These are phyloP conservation scores for Cenchrus purpureus DNA, from an alignment of 176 grass and related monocot species.

Conservation along the genomic window DNA sequence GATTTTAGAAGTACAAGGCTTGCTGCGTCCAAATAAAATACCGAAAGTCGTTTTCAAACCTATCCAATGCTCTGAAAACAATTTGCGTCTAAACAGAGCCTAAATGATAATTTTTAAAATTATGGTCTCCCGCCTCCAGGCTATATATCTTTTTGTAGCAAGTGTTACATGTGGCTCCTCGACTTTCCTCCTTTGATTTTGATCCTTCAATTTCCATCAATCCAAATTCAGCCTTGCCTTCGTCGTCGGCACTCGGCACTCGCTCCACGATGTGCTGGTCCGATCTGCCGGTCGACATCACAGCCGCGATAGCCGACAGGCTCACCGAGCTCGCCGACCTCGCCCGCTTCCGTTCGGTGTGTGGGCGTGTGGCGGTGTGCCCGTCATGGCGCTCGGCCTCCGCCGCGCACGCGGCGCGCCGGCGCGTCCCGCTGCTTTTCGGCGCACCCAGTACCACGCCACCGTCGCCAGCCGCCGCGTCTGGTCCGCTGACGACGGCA, in stretches of 20 bases:
- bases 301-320: background rate
- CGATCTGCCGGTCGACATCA: background rate
- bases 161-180: no score
- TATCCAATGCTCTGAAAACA: no score
- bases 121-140: no score
- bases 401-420: background rate
- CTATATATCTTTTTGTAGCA: no score
- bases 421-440: background rate
- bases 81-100: no score
- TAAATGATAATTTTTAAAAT: no score
- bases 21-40: no score
- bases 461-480: background rate
- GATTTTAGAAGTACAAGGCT: no score
- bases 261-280: background rate
- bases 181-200: background rate
- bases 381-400: conserved; percentile 17
- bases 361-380: background rate
- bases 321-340: background rate
- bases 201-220: background rate
- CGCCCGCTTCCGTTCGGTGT: conserved; percentile 21
- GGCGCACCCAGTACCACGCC: no score
- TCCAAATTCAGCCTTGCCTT: background rate
- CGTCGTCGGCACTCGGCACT: no score
- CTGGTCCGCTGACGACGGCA: background rate
- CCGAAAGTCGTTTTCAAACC: no score